phyloP scores from a whole-genome alignment of 768 basidiomycete genomes.

The Trametes cubensis region DNA sequence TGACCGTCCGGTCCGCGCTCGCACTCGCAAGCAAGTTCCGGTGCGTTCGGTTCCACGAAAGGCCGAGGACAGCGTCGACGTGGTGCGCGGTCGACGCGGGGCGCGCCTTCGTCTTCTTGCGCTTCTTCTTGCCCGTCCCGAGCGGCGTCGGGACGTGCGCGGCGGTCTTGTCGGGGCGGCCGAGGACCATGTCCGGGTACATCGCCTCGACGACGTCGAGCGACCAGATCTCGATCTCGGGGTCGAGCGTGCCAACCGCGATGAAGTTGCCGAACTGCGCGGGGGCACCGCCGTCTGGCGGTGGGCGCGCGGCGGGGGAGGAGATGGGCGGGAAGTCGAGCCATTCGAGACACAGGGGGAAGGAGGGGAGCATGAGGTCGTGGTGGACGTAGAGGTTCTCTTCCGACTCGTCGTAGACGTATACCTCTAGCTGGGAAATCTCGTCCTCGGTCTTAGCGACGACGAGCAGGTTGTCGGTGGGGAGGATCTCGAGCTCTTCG shows the following conservation, averaged over 20 bases:
- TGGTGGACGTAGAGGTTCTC: slow-evolving; percentile 96
- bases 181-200: slow-evolving; percentile 91
- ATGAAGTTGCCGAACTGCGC: slow-evolving; percentile 79
- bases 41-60: slow-evolving; percentile 91
- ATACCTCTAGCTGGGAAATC: slow-evolving; percentile 92
- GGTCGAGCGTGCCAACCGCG: slow-evolving; percentile 95
- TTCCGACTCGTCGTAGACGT: slow-evolving; percentile 90
- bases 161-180: slow-evolving; percentile 82
- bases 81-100: slow-evolving; percentile 68
- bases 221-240: slow-evolving; percentile 99
- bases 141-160: slow-evolving; percentile 76
- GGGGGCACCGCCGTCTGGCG: slow-evolving; percentile 29
- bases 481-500: slow-evolving; percentile 84
- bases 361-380: slow-evolving; percentile 95
- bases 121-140: slow-evolving; percentile 97
- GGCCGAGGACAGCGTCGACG: slow-evolving; percentile 89
- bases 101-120: slow-evolving; percentile 80
- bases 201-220: slow-evolving; percentile 91
- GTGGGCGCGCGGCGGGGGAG: slow-evolving; percentile 46
- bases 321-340: slow-evolving; percentile 83
- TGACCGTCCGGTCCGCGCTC: slow-evolving; percentile 93
- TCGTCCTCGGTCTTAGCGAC: slow-evolving; percentile 96
- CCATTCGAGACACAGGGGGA: slow-evolving; percentile 99
- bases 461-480: slow-evolving; percentile 91
- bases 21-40: slow-evolving; percentile 91